phyloP scores from a whole-genome alignment of 2,329 filamentous ascomycete species.

The Xylaria sp. region DNA sequence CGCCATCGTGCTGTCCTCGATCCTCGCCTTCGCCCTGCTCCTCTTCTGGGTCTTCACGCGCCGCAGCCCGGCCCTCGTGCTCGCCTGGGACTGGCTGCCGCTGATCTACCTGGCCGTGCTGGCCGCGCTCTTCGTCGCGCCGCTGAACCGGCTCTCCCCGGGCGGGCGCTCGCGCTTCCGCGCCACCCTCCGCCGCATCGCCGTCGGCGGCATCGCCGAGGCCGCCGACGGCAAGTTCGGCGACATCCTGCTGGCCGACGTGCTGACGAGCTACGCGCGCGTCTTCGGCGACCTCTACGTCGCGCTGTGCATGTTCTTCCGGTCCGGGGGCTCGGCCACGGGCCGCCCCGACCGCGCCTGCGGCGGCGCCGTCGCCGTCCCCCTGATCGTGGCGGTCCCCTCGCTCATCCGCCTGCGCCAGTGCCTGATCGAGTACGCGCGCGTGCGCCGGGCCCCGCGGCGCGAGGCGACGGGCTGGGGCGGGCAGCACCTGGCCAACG shows the following conservation, averaged over 20 bases:
- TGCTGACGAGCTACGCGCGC: conserved; percentile 91
- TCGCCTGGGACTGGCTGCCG: conserved; percentile 82
- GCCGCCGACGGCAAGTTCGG: conserved; percentile 90
- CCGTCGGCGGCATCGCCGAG: conserved; percentile 83
- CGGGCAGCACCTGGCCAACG: conserved; percentile 89
- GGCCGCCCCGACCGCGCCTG: conserved; percentile 79
- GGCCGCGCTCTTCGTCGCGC: conserved; percentile 70
- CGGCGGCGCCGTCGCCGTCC: conserved; percentile 78
- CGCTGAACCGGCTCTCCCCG: conserved; percentile 65
- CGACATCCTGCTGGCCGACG: conserved; percentile 91
- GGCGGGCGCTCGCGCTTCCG: conserved; percentile 77
- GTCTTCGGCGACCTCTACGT: conserved; percentile 90
- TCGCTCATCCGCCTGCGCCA: conserved; percentile 87
- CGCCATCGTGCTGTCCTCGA: conserved; percentile 72
- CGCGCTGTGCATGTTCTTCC: conserved; percentile 87
- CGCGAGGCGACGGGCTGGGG: conserved; percentile 69
- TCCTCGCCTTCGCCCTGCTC: conserved; percentile 71
- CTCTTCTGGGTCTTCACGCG: conserved; percentile 84
- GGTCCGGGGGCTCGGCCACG: conserved; percentile 70
- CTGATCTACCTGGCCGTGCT: conserved; percentile 80
- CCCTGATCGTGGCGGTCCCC: conserved; percentile 80
- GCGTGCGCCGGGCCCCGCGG: conserved; percentile 63
- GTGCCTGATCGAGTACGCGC: conserved; percentile 84
- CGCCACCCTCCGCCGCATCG: conserved; percentile 74
- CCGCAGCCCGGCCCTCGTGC: conserved; percentile 68